Percentiles rank a stretch among this genome's conserved stretches.
Conservation (phyloP, 768 basidiomycete genomes). For the Suillus paluster region DNA sequence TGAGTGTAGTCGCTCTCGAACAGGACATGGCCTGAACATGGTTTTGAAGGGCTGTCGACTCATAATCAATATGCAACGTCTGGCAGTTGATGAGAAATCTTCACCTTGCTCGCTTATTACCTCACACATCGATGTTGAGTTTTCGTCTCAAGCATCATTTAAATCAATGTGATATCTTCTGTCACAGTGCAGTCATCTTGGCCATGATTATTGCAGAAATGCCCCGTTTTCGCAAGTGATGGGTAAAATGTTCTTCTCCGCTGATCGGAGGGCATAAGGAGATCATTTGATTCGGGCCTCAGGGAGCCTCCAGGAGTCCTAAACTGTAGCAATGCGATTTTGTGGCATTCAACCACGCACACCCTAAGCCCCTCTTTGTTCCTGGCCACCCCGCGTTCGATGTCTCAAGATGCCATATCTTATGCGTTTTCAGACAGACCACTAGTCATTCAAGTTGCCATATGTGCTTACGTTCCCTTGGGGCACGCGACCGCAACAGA, state of each 20-base stretch:
- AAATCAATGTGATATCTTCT: constrained; percentile 1
- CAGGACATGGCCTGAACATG: neutral
- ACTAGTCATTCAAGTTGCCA: constrained; percentile 24
- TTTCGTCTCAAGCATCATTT: neutral
- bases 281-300: neutral
- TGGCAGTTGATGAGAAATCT: neutral
- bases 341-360: neutral
- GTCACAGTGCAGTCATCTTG: constrained; percentile 12
- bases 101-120: neutral
- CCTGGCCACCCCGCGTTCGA: neutral
- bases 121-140: constrained; percentile 5
- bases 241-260: neutral
- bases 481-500: neutral
- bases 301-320: neutral
- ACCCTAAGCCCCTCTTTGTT: neutral
- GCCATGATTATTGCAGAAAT: constrained; percentile 11
- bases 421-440: neutral
- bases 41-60: constrained; percentile 25
- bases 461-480: neutral
- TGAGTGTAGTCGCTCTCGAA: constrained; percentile 13
- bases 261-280: neutral
- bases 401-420: neutral
- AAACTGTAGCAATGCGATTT: neutral
- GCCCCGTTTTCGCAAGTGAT: constrained; percentile 17
- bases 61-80: constrained; percentile 27